phyloP scores from a whole-genome alignment of 73 alveolate genomes.

The Paramecium bursaria region DNA sequence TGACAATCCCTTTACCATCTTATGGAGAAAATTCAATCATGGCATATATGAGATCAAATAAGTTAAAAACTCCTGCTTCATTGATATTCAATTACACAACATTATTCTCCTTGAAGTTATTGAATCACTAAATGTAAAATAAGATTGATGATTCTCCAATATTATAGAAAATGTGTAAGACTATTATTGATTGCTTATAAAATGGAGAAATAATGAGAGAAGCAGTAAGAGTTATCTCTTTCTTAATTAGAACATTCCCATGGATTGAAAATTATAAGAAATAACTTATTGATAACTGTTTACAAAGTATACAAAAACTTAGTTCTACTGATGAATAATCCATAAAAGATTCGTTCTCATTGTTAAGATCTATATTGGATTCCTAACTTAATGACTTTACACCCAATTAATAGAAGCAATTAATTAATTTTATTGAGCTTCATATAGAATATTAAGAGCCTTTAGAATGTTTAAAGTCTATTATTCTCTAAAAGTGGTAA shows the following conservation, averaged over 20 bases:
- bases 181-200: conserved; percentile 22
- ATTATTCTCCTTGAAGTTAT: neutral
- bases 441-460: conserved; percentile 43
- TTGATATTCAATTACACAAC: neutral
- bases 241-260: conserved; percentile 5
- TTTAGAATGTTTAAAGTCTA: conserved; percentile 20
- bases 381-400: conserved; percentile 25
- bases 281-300: conserved; percentile 14
- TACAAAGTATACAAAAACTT: conserved; percentile 18
- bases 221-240: neutral
- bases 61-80: conserved; percentile 19
- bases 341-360: conserved; percentile 11
- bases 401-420: conserved; percentile 11
- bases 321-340: conserved; percentile 59
- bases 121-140: neutral
- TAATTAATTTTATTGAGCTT: conserved; percentile 54
- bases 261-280: conserved; percentile 15
- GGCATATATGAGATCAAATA: conserved; percentile 14
- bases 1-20: conserved; percentile 28
- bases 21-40: conserved; percentile 20
- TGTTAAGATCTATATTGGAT: conserved; percentile 45
- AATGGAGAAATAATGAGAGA: conserved; percentile 35
- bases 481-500: conserved; percentile 22
- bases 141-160: conserved; percentile 55
- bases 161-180: conserved; percentile 4